These are phyloP conservation scores for Xylaria sp. DNA, from an alignment of 2,329 filamentous ascomycete species.

Conservation along the genomic window DNA sequence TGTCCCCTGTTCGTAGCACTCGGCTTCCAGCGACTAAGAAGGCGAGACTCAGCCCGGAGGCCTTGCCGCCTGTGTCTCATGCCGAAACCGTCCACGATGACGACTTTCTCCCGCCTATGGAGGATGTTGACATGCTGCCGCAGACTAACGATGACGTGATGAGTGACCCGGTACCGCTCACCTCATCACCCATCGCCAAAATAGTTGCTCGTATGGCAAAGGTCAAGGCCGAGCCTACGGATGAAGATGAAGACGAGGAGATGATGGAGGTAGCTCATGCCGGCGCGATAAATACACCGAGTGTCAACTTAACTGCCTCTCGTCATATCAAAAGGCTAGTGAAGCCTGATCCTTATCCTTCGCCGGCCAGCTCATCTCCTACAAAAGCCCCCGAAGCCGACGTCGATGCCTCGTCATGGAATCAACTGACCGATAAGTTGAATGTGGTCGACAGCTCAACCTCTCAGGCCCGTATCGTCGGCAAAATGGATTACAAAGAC, in stretches of 20 bases:
- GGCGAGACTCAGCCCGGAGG: conserved; percentile 63
- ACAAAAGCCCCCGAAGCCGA: conserved; percentile 66
- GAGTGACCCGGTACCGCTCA: conserved; percentile 78
- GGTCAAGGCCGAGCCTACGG: conserved; percentile 60
- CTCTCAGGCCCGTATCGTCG: conserved; percentile 70
- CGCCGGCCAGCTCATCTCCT: conserved; percentile 81
- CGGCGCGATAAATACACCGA: conserved; percentile 72
- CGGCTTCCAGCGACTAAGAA: conserved; percentile 67
- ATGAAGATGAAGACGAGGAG: conserved; percentile 80
- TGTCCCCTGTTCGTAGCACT: conserved; percentile 75
- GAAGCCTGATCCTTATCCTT: conserved; percentile 73
- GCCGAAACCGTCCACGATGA: conserved; percentile 68
- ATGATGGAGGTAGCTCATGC: conserved; percentile 88
- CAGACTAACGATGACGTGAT: conserved; percentile 68
- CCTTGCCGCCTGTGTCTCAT: conserved; percentile 58
- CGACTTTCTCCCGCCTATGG: conserved; percentile 63
- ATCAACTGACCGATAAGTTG: conserved; percentile 82
- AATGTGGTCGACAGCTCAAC: conserved; percentile 83
- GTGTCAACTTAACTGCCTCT: conserved; percentile 85
- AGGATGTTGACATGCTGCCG: conserved; percentile 66
- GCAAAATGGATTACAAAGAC: conserved; percentile 84
- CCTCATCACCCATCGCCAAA: conserved; percentile 84
- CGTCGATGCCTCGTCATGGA: conserved; percentile 88
- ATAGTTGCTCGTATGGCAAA: conserved; percentile 76
- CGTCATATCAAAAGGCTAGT: conserved; percentile 79